phyloP scores from a whole-genome alignment of 495 filamentous ascomycete genomes.

The Aspergillus ostianus region DNA sequence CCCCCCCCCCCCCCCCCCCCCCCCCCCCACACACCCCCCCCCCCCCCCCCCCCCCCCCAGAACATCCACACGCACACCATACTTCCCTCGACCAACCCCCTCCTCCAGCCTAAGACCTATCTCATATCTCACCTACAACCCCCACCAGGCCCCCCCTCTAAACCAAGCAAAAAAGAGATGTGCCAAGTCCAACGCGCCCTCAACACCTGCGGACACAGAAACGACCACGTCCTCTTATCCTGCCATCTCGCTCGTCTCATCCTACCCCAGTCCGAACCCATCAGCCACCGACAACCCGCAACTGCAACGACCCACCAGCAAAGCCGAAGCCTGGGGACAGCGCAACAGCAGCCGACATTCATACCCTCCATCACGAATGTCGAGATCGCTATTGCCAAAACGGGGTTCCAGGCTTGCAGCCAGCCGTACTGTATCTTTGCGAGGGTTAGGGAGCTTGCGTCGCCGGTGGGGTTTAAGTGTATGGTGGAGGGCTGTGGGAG shows the following conservation, averaged over 20 bases:
- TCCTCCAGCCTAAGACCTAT: neutral
- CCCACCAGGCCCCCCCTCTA: neutral
- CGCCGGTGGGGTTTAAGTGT: constrained; percentile 18
- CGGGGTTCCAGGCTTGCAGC: constrained; percentile 18
- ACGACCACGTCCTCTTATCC: constrained; percentile 22
- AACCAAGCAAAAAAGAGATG: constrained; percentile 13
- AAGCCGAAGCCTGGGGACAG: too few relatives aligned
- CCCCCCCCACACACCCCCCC: too few relatives aligned
- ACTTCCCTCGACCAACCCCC: too few relatives aligned
- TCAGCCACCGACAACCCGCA: neutral
- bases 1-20: too few relatives aligned
- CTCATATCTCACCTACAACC: neutral
- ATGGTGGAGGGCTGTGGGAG: constrained; percentile 20
- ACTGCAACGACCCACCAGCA: neutral
- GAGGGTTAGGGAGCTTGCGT: neutral
- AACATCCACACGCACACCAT: too few relatives aligned
- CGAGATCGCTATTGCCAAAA: constrained; percentile 1
- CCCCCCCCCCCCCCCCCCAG: too few relatives aligned
- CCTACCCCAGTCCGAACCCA: neutral
- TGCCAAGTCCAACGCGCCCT: constrained; percentile 22
- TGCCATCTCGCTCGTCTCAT: constrained; percentile 16
- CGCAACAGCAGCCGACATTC: neutral
- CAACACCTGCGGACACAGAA: constrained; percentile 24
- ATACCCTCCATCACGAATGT: neutral
- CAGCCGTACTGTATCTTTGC: constrained; percentile 21